Evolutionary conservation across 2,329 filamentous ascomycete species (phyloP), one percentile per base, ranked within the genome.

Genomic region (Claviceps sp.): DNA sequence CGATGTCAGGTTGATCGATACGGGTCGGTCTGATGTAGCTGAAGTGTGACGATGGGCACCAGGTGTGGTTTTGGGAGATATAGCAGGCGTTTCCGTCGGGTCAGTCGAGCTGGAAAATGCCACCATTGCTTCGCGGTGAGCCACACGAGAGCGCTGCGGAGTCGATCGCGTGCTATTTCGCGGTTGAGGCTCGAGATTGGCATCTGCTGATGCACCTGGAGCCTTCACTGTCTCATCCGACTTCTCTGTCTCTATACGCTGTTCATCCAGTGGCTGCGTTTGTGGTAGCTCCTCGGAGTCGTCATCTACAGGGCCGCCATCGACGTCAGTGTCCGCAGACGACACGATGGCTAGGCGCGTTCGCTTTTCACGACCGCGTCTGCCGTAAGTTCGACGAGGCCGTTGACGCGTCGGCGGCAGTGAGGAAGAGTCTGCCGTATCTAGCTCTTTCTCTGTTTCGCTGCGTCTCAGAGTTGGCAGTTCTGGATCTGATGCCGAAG

Each of bases 71-170:
- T 66, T 65, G 38, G 60, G 61, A 1, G 70, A 70, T 3, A 65
- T 56, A 0, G 56, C 55, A 2, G 73, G 72, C 0, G 72, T 74
- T 1, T 62, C 59, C 1, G 68, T 67, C 14, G 73, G 55, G 22
- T 64, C 57, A 51, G 69, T 74, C 11, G 75, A 60, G 5, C 65
- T 67, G 2, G 72, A 74, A 2, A 64, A 66, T 2, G 67, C 58
- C 4, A 53, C 56, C 38, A 47, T 11, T 2, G 46, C 30, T 13
- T 52, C 55, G 5, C 48, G 56, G 22, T 50, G 56, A 22, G 48
- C 26, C 16, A 55, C 47, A 13, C 54, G 59, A 41, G 43, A 51
- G 16, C 53, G 55, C 5, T 58, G 50, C 4, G 64, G 62, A 4
- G 62, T 40, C 9, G 48, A 47, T 47, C 50, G 38, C 7, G 45